phyloP scores from a whole-genome alignment of 768 basidiomycete genomes.

The Mycena filopes region DNA sequence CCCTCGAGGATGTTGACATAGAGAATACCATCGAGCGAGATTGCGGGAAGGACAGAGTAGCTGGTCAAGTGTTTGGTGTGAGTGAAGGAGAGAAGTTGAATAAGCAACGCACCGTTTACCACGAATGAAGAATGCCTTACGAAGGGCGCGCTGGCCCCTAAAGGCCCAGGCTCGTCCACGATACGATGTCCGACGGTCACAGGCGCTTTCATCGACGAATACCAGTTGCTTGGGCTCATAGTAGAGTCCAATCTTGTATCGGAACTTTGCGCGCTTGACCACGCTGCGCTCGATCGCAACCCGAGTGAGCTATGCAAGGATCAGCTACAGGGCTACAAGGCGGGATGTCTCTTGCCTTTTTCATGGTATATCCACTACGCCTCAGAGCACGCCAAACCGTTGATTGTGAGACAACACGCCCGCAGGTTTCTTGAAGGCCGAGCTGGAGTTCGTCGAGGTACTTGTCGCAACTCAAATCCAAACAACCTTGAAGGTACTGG shows the following conservation, averaged over 20 bases:
- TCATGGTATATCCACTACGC: constrained; percentile 37
- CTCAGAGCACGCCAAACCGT: constrained; percentile 40
- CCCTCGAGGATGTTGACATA: constrained; percentile 41
- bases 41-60: constrained; percentile 49
- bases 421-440: constrained; percentile 32
- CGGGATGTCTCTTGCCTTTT: constrained; percentile 38
- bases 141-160: constrained; percentile 29
- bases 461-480: constrained; percentile 38
- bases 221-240: constrained; percentile 35
- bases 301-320: constrained; percentile 23
- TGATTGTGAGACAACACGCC: constrained; percentile 31
- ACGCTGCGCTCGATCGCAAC: constrained; percentile 27
- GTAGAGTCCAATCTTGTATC: constrained; percentile 6
- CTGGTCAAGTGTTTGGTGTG: constrained; percentile 3
- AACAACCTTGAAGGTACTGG: constrained; percentile 14
- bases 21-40: constrained; percentile 48
- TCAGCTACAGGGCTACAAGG: neutral
- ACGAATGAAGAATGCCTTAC: constrained; percentile 35
- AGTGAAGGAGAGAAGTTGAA: too few relatives aligned
- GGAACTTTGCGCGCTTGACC: constrained; percentile 11
- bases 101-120: neutral
- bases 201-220: constrained; percentile 40
- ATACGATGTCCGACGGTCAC: constrained; percentile 36
- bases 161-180: constrained; percentile 37
- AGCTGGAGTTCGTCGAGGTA: constrained; percentile 43